Percentiles rank a stretch among this genome's conserved stretches.
Evolutionary conservation across 2,329 filamentous ascomycete genomes (phyloP).

Genomic region (Conoideocrella luteorostrata): DNA sequence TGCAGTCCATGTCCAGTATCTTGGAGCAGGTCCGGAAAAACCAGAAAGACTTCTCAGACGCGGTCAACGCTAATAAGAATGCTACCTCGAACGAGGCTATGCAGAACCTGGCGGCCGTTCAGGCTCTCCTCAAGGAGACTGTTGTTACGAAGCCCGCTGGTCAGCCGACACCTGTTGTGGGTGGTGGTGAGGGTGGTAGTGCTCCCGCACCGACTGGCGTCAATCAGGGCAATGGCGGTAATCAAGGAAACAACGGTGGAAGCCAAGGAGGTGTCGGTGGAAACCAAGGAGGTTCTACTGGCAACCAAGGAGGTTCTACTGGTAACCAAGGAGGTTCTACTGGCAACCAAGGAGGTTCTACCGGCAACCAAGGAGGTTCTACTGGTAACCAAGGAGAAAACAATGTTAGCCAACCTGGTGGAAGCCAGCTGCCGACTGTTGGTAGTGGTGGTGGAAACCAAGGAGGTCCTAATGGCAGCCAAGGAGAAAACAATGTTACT

Average conservation of each 20-base stretch:
- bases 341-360: neutral
- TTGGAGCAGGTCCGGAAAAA: slow-evolving; percentile 43
- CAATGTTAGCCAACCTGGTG: accelerated
- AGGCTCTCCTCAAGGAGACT: slow-evolving; percentile 27
- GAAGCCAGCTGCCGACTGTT: neutral
- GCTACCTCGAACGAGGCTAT: slow-evolving; percentile 24
- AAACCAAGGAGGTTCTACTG: neutral
- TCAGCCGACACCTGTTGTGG: slow-evolving; percentile 25
- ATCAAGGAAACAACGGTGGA: slow-evolving; percentile 6
- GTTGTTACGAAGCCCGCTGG: slow-evolving; percentile 23
- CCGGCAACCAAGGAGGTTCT: neutral
- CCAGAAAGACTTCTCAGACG: slow-evolving; percentile 38
- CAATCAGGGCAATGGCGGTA: slow-evolving; percentile 12
- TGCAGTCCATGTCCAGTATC: slow-evolving; percentile 37
- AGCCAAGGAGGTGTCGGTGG: neutral
- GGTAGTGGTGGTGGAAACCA: too few relatives aligned
- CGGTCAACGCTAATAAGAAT: slow-evolving; percentile 36
- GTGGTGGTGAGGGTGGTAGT: neutral
- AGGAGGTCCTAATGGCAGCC: too few relatives aligned
- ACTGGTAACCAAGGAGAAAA: accelerated
- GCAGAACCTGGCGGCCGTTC: slow-evolving; percentile 31
- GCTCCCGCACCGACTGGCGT: neutral
- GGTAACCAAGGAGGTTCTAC: neutral
- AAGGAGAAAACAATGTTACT: neutral
- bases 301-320: neutral